Evolutionary conservation across 2,329 filamentous ascomycete genomes (phyloP), one percentile per base, ranked within the genome.

Genomic region (Trichophyton schoenleinii): DNA sequence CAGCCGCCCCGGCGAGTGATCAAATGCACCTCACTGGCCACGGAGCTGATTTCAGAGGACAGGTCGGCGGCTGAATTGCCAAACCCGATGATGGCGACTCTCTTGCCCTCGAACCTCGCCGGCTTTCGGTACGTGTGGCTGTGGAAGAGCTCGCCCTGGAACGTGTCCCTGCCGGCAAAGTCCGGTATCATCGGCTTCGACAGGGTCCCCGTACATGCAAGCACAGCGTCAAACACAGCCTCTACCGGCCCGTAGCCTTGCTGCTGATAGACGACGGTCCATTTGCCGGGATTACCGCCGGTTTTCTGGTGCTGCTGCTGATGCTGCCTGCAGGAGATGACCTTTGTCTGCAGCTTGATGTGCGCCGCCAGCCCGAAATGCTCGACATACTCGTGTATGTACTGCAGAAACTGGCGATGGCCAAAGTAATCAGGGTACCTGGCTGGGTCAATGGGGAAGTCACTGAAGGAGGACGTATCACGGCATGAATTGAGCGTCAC

Each of bases 1-100:
- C 73, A 77, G 0, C 70, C 71, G 42, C 74, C 74, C 28, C 73
- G 69, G 8, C 71, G 68, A 34, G 72, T 74, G 46, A 76, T 67
- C 42, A 77, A 59, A 61, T 75, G 73, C 41, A 74, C 67, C 60
- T 72, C 68, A n/a, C 64, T 67, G 15, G 71, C 71, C 1, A 68
- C 67, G 1, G 69, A 65, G 1, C 69, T 71, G 58, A 76, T 66
- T 59, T 77, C 75, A 57, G 69, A 72, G 28, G 70, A 70, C 34
- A 76, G 67, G 66, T 77, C 75, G n/a, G 73, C 69, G 3, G 74
- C 74, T 3, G 71, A 73, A 36, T 70, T 72, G 5, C 74, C 74
- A 46, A 75, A 63, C 0, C 73, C 73, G 48, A 76, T 68, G 31
- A 76, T 64, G 6, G 70, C 73, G 3, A 76, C 70, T 48, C 66